These are phyloP conservation scores for Saussurea involucrata DNA, from an alignment of 129 eudicot species.

Conservation along the genomic window DNA sequence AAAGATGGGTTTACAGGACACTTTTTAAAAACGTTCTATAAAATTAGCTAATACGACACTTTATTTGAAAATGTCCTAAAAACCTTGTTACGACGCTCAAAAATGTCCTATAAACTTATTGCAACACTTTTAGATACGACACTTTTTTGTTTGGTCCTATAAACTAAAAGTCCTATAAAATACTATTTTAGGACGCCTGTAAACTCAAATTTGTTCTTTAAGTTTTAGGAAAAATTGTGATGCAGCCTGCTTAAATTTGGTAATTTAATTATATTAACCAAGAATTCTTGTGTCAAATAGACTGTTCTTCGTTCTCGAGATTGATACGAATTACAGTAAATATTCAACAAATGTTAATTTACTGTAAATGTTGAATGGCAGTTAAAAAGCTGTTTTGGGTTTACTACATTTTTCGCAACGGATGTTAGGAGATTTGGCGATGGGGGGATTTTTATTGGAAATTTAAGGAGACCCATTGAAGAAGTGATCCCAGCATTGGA, in stretches of 20 bases:
- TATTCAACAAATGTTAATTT: background rate
- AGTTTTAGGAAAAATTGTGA: background rate
- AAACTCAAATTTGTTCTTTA: background rate
- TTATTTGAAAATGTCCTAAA: no score
- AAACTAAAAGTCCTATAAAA: no score
- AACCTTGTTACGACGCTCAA: no score
- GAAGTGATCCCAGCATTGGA: slow-evolving; percentile 82
- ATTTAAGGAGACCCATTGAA: slow-evolving; percentile 84
- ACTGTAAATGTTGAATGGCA: slow-evolving; percentile 35
- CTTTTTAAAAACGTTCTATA: no score
- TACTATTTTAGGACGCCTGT: background rate
- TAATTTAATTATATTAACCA: background rate
- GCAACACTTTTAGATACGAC: no score
- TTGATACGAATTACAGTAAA: background rate
- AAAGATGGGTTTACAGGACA: no score
- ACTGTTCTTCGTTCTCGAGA: background rate
- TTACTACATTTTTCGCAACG: slow-evolving; percentile 85
- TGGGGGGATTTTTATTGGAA: slow-evolving; percentile 93
- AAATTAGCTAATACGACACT: no score
- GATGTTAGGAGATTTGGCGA: slow-evolving; percentile 98
- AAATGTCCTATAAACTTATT: no score
- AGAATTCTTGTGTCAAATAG: background rate
- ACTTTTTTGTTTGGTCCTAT: no score
- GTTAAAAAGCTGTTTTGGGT: slow-evolving; percentile 92
- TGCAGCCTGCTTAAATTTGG: background rate